A percentile compares a stretch with the other conserved stretches of the same genome.
phyloP scores from a whole-genome alignment of 106 monocot genomes.

The Narthecium ossifragum region DNA sequence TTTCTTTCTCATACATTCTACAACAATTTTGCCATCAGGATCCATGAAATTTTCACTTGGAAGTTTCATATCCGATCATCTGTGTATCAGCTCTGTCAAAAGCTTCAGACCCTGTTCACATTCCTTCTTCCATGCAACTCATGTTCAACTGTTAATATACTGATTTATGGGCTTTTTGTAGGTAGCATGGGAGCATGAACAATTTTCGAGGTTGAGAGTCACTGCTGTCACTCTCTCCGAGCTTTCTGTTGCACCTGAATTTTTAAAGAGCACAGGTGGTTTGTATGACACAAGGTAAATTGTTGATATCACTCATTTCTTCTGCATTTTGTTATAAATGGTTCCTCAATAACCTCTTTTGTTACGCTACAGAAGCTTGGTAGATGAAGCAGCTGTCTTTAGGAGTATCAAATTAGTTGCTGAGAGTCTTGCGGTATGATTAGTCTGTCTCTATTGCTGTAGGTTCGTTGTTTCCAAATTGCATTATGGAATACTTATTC shows the following conservation, averaged over 20 bases:
- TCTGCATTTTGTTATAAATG: not conserved
- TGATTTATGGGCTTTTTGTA: constrained; percentile 18
- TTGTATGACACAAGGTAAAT: constrained; percentile 64
- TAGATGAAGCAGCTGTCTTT: constrained; percentile 53
- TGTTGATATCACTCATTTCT: not conserved
- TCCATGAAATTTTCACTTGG: no score
- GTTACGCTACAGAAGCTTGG: constrained; percentile 42
- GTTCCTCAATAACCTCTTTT: not conserved
- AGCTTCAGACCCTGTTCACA: no score
- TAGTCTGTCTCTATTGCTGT: not conserved
- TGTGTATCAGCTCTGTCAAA: no score
- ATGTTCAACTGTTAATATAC: not conserved
- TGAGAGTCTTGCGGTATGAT: constrained; percentile 94
- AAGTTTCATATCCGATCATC: no score
- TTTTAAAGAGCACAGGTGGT: constrained; percentile 81
- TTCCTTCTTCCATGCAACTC: no score
- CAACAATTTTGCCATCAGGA: no score
- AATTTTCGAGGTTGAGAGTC: constrained; percentile 90
- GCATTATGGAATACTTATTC: no score
- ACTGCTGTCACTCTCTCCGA: constrained; percentile 90
- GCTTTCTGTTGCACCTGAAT: constrained; percentile 63
- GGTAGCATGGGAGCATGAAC: constrained; percentile 99
- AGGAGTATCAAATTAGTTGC: constrained; percentile 84
- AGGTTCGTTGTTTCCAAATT: no score
- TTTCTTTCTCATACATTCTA: not conserved